A percentile compares a stretch with the other conserved stretches of the same genome.
Conservation (phyloP, 2,329 filamentous ascomycete species). For the Claviceps paspali region DNA sequence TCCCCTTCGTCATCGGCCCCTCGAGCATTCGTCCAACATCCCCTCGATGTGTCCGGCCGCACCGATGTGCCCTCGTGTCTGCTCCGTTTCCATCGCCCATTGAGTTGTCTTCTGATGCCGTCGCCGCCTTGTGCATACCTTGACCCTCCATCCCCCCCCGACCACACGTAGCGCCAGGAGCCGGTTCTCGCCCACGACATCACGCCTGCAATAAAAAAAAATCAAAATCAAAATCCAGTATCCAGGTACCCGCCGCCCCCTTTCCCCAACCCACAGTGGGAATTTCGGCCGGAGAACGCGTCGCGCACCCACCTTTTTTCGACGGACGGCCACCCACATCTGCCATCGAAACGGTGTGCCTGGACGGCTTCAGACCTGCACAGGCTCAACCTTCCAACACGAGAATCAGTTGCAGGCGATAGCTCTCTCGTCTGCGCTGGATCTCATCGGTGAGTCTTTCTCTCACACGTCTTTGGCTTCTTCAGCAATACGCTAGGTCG, state of each 20-base stretch:
- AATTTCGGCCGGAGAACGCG: conserved; percentile 17
- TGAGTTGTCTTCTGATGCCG: conserved; percentile 15
- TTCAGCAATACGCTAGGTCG: not conserved
- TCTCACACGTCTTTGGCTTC: not conserved
- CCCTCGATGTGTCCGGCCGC: conserved; percentile 18
- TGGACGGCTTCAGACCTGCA: conserved; percentile 10
- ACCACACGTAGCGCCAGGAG: conserved; percentile 2
- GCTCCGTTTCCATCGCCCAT: conserved; percentile 11
- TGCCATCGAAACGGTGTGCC: conserved; percentile 7
- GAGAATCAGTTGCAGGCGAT: conserved; percentile 48
- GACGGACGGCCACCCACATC: conserved; percentile 8
- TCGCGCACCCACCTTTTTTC: conserved; percentile 14
- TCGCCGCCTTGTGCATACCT: conserved; percentile 6
- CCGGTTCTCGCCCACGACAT: conserved; percentile 1
- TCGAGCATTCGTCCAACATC: not conserved
- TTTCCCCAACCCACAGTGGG: conserved; percentile 2
- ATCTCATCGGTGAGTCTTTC: conserved; percentile 38
- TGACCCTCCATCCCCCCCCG: too few relatives aligned
- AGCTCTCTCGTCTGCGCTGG: conserved; percentile 44
- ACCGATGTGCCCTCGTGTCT: conserved; percentile 11
- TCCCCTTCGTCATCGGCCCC: conserved; percentile 2
- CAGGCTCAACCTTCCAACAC: conserved; percentile 13
- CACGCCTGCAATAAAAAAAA: not conserved
- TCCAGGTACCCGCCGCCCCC: conserved; percentile 7
- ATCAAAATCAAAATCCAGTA: too few relatives aligned